phyloP scores from a whole-genome alignment of 225 moss, liverwort and hornwort genomes.

The Climacium dendroides region DNA sequence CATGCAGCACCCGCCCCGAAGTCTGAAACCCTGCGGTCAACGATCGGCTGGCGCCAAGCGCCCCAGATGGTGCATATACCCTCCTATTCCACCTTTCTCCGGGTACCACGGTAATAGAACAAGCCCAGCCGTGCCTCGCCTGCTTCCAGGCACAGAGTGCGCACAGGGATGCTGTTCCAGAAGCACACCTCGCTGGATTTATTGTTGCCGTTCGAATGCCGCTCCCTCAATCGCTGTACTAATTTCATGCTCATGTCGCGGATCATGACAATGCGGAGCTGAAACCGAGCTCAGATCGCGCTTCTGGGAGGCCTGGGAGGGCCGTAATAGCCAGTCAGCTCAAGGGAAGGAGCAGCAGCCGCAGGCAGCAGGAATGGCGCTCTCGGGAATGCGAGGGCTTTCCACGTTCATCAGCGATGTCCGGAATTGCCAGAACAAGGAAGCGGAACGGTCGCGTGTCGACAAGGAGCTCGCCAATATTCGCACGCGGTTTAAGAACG shows the following conservation, averaged over 20 bases:
- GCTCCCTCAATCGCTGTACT: neutral
- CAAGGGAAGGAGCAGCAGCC: neutral
- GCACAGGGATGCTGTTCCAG: neutral
- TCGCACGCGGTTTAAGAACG: conserved; percentile 88
- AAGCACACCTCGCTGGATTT: neutral
- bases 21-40: neutral
- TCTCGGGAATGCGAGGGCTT: conserved; percentile 97
- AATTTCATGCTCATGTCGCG: neutral
- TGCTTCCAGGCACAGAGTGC: neutral
- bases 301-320: conserved; percentile 29
- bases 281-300: conserved; percentile 4
- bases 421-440: conserved; percentile 99
- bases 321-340: neutral
- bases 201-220: conserved; percentile 4
- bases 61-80: neutral
- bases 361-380: conserved; percentile 47
- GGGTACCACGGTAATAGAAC: neutral
- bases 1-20: neutral
- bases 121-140: neutral
- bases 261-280: conserved; percentile 7
- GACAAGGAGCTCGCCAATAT: conserved; percentile 99
- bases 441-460: conserved; percentile 89
- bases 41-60: neutral
- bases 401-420: conserved; percentile 99
- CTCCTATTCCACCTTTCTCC: neutral